These are phyloP conservation scores for Nannochloropsis salina DNA, from an alignment of 108 stramenopile genomes.

Conservation along the genomic window DNA sequence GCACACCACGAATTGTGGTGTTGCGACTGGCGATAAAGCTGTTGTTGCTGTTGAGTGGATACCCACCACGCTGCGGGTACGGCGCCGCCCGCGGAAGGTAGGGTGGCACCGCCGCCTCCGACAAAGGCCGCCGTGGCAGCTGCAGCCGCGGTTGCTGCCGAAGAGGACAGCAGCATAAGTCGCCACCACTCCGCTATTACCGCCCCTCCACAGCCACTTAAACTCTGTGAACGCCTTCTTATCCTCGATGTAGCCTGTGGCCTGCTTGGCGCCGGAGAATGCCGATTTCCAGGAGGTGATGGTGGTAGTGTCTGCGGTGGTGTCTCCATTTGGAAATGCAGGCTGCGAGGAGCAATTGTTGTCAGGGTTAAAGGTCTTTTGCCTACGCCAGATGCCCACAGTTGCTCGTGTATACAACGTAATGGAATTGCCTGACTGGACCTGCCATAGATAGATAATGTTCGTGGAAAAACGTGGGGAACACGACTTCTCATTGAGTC, in stretches of 20 bases:
- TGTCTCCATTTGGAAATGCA: background rate
- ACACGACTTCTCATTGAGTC: no score
- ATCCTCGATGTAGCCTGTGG: background rate
- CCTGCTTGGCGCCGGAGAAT: background rate
- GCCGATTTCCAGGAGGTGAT: background rate
- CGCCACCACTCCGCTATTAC: background rate
- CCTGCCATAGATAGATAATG: no score
- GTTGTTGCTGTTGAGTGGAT: background rate
- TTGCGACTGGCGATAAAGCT: background rate
- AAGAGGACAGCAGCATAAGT: conserved; percentile 12
- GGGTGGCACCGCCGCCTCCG: background rate
- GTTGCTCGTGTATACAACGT: no score
- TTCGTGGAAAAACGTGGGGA: no score
- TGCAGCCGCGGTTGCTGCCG: background rate
- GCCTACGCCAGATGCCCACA: no score
- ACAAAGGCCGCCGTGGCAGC: background rate
- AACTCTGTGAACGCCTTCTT: background rate
- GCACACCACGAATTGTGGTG: background rate
- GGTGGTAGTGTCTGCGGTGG: conserved; percentile 2
- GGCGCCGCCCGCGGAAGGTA: no score
- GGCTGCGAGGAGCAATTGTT: no score
- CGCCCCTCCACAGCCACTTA: background rate
- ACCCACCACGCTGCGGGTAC: no score
- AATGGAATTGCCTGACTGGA: no score
- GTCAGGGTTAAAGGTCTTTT: no score